phyloP scores from a whole-genome alignment of 257 asterid species.

The Nicotiana tomentosiformis region DNA sequence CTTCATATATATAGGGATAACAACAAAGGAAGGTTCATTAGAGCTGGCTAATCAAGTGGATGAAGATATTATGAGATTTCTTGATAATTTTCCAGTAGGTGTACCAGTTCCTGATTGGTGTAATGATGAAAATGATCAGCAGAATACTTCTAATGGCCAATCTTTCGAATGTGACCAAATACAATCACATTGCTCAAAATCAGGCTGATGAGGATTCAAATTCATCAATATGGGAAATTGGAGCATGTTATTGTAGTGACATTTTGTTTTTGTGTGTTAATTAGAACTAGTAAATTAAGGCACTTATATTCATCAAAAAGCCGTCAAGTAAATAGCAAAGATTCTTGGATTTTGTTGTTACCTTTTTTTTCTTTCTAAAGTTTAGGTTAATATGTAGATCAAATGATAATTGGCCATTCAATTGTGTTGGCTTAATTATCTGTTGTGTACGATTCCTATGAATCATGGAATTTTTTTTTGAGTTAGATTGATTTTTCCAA shows the following conservation, averaged over 20 bases:
- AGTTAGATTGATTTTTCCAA: too few relatives aligned
- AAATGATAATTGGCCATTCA: neutral
- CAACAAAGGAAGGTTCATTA: slow-evolving; percentile 2
- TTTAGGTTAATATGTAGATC: neutral
- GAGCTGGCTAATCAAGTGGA: slow-evolving; percentile 31
- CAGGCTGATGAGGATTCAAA: slow-evolving; percentile 9
- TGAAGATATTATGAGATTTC: slow-evolving; percentile 50
- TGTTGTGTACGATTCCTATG: neutral
- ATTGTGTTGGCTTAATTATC: neutral
- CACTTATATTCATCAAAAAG: neutral
- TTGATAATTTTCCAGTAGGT: slow-evolving; percentile 50
- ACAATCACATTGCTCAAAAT: slow-evolving; percentile 19
- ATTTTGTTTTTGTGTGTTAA: slow-evolving; percentile 28
- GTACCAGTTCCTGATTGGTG: slow-evolving; percentile 55
- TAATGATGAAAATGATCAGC: slow-evolving; percentile 18
- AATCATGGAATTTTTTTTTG: too few relatives aligned
- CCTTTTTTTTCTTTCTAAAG: too few relatives aligned
- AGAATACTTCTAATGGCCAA: neutral
- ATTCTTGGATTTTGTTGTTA: neutral
- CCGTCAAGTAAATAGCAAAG: neutral
- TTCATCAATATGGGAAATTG: slow-evolving; percentile 27
- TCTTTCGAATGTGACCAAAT: slow-evolving; percentile 19
- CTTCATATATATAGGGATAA: neutral
- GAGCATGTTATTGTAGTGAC: slow-evolving; percentile 37
- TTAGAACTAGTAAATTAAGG: neutral